A percentile compares a stretch with the other conserved stretches of the same genome.
These are phyloP conservation scores for Raphanus sativus DNA, from an alignment of 345 rosid species.

Conservation along the genomic window DNA sequence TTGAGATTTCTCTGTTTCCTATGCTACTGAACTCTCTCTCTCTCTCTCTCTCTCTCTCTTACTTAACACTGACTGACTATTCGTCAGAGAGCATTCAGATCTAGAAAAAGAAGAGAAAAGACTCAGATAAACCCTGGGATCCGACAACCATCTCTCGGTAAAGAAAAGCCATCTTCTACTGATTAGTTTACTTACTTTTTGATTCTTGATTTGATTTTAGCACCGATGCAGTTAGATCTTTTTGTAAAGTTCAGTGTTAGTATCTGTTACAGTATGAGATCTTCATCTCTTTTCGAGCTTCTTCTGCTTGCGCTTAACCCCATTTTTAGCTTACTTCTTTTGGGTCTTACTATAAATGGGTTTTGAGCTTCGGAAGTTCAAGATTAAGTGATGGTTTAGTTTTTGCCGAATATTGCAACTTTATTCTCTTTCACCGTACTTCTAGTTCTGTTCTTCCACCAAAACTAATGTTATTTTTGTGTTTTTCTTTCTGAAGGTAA, in stretches of 20 bases:
- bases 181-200: not conserved
- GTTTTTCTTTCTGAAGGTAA: conserved; percentile 32
- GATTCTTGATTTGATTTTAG: conserved; percentile 20
- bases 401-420: conserved; percentile 1
- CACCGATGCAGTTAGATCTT: conserved; percentile 22
- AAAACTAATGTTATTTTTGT: not conserved
- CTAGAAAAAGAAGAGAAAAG: conserved; percentile 37
- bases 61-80: conserved; percentile 2
- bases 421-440: not conserved
- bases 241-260: conserved; percentile 6
- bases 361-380: not conserved
- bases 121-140: conserved; percentile 15
- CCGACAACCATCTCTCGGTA: conserved; percentile 8
- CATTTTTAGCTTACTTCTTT: not conserved
- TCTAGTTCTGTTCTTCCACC: not conserved
- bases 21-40: conserved; percentile 25
- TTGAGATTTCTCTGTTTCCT: conserved; percentile 32
- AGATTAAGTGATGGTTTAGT: not conserved
- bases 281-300: conserved; percentile 20
- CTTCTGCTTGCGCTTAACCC: conserved; percentile 22
- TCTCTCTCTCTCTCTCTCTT: conserved; percentile 29
- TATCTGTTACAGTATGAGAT: conserved; percentile 14
- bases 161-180: not conserved
- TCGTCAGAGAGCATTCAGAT: conserved; percentile 44
- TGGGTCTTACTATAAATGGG: not conserved